Percentiles rank a stretch among this genome's conserved stretches.
phyloP scores from a whole-genome alignment of 2,329 filamentous ascomycete genomes.

The Mollisiaceae sp. region DNA sequence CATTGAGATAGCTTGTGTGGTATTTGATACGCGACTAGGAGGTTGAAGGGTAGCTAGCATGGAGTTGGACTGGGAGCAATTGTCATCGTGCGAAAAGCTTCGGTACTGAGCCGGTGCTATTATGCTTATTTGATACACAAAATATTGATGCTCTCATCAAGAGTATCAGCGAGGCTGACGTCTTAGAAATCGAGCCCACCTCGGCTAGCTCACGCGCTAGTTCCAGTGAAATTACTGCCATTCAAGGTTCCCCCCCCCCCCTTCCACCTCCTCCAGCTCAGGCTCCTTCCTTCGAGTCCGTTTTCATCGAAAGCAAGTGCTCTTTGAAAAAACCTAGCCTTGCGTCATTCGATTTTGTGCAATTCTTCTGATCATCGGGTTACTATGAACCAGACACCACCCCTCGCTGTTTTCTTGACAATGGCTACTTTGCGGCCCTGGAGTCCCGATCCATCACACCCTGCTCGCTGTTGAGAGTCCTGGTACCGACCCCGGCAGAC shows the following conservation, averaged over 20 bases:
- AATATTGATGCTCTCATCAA: background rate
- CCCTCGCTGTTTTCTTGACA: no score
- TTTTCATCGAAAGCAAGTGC: background rate
- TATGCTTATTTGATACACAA: background rate
- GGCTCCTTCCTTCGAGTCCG: background rate
- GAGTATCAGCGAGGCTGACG: background rate
- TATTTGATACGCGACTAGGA: background rate
- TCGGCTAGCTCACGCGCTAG: background rate
- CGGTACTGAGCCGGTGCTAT: background rate
- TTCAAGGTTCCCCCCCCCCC: background rate
- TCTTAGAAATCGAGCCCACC: background rate
- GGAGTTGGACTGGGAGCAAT: background rate
- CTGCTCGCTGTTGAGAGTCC: background rate
- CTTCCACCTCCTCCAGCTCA: background rate
- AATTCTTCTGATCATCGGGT: no score
- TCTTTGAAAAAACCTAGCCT: background rate
- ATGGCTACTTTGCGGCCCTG: no score
- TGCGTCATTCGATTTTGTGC: no score
- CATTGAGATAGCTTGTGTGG: background rate
- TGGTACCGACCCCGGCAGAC: background rate
- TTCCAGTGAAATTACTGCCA: background rate
- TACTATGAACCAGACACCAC: no score
- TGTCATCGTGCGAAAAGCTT: background rate
- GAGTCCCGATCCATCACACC: no score
- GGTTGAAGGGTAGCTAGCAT: background rate